Evolutionary conservation across 768 basidiomycete species (phyloP).

Genomic region (Boletus vermiculosoides): DNA sequence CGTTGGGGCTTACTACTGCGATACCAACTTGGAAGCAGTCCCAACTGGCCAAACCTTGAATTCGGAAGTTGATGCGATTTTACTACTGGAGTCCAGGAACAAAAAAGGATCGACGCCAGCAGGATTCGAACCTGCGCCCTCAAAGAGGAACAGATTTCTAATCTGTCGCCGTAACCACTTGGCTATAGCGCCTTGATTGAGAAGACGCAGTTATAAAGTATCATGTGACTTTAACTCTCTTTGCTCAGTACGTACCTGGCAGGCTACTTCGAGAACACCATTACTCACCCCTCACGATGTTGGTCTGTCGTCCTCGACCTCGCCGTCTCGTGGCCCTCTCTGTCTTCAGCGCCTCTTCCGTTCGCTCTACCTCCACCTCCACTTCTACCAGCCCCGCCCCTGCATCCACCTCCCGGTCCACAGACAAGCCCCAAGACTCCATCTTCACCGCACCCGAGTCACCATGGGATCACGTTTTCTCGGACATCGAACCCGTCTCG

Average conservation of each 20-base stretch:
- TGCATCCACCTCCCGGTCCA: conserved; percentile 4
- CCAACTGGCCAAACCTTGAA: no score
- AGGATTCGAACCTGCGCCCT: conserved; percentile 46
- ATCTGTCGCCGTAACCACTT: conserved; percentile 78
- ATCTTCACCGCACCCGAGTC: conserved; percentile 37
- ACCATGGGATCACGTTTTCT: conserved; percentile 57
- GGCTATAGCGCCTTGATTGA: conserved; percentile 58
- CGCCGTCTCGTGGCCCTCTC: not conserved
- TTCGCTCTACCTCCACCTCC: not conserved
- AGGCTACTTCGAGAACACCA: conserved; percentile 45
- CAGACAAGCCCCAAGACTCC: conserved; percentile 18
- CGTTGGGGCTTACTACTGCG: no score
- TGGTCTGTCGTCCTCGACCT: conserved; percentile 15
- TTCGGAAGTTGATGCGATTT: no score
- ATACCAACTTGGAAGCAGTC: no score
- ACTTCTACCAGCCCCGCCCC: not conserved
- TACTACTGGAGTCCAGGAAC: no score
- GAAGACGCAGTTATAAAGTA: fast-evolving
- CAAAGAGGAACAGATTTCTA: conserved; percentile 43
- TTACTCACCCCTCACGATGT: conserved; percentile 11
- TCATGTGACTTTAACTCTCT: no score
- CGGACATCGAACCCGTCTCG: conserved; percentile 38
- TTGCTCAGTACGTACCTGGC: no score
- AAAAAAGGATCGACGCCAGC: conserved; percentile 35
- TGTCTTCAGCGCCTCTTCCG: not conserved